Evolutionary conservation across 2,329 filamentous ascomycete genomes (phyloP).

Genomic region (Cryphonectria nitschkei): DNA sequence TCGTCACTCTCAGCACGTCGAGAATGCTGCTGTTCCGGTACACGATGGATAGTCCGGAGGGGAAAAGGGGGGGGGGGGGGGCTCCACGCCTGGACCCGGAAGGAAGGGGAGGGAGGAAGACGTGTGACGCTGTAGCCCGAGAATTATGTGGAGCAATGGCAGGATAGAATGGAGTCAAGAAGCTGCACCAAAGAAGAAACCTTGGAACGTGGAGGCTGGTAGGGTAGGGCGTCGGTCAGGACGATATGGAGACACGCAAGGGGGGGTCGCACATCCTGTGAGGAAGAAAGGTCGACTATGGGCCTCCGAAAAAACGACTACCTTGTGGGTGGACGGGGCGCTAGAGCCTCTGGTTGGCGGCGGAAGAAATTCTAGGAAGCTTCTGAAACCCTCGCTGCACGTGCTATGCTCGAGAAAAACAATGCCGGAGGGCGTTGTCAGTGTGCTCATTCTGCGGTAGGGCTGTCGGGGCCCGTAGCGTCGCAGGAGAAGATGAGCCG

Average conservation of each 20-base stretch:
- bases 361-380: background rate
- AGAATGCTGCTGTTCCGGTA: background rate
- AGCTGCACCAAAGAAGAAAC: background rate
- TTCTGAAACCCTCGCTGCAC: background rate
- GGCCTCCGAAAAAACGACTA: no score
- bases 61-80: no score
- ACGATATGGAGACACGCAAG: background rate
- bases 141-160: background rate
- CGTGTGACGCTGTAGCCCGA: background rate
- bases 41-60: background rate
- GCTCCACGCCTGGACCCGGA: background rate
- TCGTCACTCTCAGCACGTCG: background rate
- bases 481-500: background rate
- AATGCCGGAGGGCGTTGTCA: background rate
- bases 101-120: background rate
- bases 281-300: background rate
- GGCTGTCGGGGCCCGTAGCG: background rate
- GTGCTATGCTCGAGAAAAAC: background rate
- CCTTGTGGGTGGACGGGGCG: background rate
- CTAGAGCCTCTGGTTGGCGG: background rate
- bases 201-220: background rate
- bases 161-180: background rate
- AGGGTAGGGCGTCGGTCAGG: slow-evolving; percentile 1
- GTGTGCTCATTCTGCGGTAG: background rate
- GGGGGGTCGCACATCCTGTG: slow-evolving; percentile 5